Evolutionary conservation across 768 basidiomycete genomes (phyloP), one percentile per base, ranked within the genome.

Genomic region (Boletus huronensis): DNA sequence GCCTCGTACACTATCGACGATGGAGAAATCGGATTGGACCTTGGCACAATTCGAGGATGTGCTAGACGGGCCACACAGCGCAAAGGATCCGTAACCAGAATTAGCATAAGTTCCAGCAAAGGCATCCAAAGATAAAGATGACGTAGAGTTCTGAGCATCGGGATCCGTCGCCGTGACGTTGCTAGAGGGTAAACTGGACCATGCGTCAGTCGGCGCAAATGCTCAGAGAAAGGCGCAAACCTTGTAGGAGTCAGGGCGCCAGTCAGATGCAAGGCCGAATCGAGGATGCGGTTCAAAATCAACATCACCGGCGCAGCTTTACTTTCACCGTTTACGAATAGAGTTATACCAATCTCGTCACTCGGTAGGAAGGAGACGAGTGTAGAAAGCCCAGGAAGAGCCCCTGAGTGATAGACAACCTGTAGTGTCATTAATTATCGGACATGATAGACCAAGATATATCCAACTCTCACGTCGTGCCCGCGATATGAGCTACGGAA

Each of bases 71-170:
- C 67, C 58, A 48, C 77, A 79, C 17, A 79, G 64, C 3, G 67
- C 69, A 42, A 78, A 52, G 2, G 65, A 48, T 38, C 72, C 73
- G 35, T 79, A 79, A 11, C 75, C 75, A 1, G 69, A 60, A 48
- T 72, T 63, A 3, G 45, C 10, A 57, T 77, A 80, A 0, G 69
- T 71, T 11, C 78, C 76, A 6, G 70, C 53, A 40, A 74, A 69
- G 0, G 55, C 60, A 2, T 68, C 63, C n/a, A 74, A 49, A 6
- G 61, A 48, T 6, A 59, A 49, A 6, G 61, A 48, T 6, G 58
- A 26, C 0, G 46, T 38, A 0, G 26, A 11, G 25, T 42, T 54
- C 29, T 31, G 39, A 5, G 19, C 6, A 21, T 34, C 19, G 17
- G 31, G 21, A 23, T 16, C 21, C 2, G n/a, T 10, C 8, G n/a